A percentile compares a stretch with the other conserved stretches of the same genome.
Evolutionary conservation across 768 basidiomycete genomes (phyloP).

Genomic region (Pulveroboletus sp.): DNA sequence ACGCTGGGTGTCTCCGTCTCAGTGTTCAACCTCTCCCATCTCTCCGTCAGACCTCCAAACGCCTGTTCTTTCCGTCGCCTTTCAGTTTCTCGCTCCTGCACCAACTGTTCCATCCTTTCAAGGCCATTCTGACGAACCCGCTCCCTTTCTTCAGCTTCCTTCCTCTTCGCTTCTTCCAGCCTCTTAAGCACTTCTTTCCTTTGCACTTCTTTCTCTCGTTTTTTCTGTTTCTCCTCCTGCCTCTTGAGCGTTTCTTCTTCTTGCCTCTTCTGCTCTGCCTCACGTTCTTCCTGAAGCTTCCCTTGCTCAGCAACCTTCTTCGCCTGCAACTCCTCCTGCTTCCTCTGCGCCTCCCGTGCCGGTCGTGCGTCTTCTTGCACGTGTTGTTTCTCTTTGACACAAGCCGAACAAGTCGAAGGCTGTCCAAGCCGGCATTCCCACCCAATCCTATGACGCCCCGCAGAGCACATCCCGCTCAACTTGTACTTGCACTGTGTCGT

Average conservation of each 20-base stretch:
- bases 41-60: no score
- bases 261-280: neutral
- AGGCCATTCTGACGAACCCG: no score
- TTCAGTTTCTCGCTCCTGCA: no score
- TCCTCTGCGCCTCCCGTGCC: conserved; percentile 37
- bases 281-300: neutral
- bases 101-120: no score
- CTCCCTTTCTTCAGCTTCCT: neutral
- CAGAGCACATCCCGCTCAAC: conserved; percentile 36
- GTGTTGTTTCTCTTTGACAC: conserved; percentile 38
- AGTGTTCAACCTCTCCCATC: no score
- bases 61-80: no score
- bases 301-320: conserved; percentile 5
- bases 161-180: neutral
- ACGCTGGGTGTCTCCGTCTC: no score
- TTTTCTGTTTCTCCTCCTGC: neutral
- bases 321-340: conserved; percentile 42
- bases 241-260: neutral
- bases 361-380: conserved; percentile 37
- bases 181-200: neutral
- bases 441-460: conserved; percentile 39
- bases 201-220: neutral
- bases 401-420: conserved; percentile 41
- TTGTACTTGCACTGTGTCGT: conserved; percentile 42
- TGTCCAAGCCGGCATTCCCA: conserved; percentile 42